phyloP scores from a whole-genome alignment of 352 stramenopile species.

The Phytophthora hybrid region DNA sequence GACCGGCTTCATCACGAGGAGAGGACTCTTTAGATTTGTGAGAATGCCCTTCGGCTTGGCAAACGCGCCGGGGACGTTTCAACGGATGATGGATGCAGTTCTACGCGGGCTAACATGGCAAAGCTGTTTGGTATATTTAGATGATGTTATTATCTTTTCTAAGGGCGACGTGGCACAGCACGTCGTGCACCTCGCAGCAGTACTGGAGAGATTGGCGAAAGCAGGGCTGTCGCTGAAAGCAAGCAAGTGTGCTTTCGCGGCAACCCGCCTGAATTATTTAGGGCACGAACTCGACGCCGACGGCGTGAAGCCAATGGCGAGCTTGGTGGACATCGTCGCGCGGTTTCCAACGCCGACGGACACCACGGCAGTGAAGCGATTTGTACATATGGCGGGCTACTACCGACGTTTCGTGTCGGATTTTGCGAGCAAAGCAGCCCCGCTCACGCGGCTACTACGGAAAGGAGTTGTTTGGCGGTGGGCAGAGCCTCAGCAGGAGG shows the following conservation, averaged over 20 bases:
- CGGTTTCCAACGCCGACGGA: slow-evolving; percentile 19
- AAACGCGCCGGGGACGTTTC: slow-evolving; percentile 33
- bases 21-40: slow-evolving; percentile 23
- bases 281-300: slow-evolving; percentile 30
- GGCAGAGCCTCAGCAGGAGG: slow-evolving; percentile 18
- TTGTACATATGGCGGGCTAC: slow-evolving; percentile 40
- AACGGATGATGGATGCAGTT: slow-evolving; percentile 38
- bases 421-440: slow-evolving; percentile 18
- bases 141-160: slow-evolving; percentile 34
- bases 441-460: slow-evolving; percentile 29
- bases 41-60: slow-evolving; percentile 32
- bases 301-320: slow-evolving; percentile 14
- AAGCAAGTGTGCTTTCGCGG: slow-evolving; percentile 33
- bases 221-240: slow-evolving; percentile 28
- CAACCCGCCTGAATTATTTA: slow-evolving; percentile 27
- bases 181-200: slow-evolving; percentile 20
- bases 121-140: slow-evolving; percentile 35
- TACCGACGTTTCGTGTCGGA: slow-evolving; percentile 32
- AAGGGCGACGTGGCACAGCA: slow-evolving; percentile 22
- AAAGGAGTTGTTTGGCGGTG: slow-evolving; percentile 33
- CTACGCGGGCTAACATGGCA: slow-evolving; percentile 24
- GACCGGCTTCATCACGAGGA: slow-evolving; percentile 12
- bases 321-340: slow-evolving; percentile 5
- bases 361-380: slow-evolving; percentile 10
- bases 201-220: slow-evolving; percentile 23